phyloP scores from a whole-genome alignment of 2,329 filamentous ascomycete genomes.

The Sarocladium strictum region DNA sequence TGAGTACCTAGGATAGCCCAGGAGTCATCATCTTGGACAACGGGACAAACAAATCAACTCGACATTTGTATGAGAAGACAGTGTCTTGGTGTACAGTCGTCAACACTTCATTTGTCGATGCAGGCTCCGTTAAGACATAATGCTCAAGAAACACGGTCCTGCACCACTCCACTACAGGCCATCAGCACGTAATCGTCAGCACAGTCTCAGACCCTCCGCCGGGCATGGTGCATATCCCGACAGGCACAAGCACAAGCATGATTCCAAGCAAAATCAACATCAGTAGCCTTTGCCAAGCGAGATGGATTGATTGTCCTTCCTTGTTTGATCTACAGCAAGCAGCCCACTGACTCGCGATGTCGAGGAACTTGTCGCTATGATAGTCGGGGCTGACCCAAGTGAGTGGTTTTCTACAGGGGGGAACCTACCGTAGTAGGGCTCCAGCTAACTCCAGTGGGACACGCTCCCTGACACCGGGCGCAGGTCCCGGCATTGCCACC shows the following conservation, averaged over 20 bases:
- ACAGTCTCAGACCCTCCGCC: background rate
- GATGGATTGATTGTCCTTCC: background rate
- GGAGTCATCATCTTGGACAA: too few species aligned
- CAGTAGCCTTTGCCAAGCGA: background rate
- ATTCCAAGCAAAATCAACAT: too few species aligned
- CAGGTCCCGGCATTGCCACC: conserved; percentile 5
- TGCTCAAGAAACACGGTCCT: too few species aligned
- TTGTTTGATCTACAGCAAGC: background rate
- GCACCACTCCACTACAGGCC: background rate
- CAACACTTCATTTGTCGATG: too few species aligned
- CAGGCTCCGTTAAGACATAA: too few species aligned
- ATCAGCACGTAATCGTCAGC: background rate
- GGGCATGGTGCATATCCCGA: background rate
- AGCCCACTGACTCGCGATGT: background rate
- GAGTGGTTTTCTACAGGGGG: conserved; percentile 5
- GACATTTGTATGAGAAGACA: too few species aligned
- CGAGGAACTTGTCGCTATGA: background rate
- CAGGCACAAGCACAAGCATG: too few species aligned
- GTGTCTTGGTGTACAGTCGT: too few species aligned
- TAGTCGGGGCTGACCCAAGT: background rate
- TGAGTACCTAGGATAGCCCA: too few species aligned
- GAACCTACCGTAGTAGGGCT: background rate
- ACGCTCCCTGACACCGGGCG: background rate
- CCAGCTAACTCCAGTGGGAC: background rate
- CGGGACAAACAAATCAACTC: too few species aligned